Conservation (phyloP, 2,329 filamentous ascomycete genomes). For the Trematosphaeria pertusa region DNA sequence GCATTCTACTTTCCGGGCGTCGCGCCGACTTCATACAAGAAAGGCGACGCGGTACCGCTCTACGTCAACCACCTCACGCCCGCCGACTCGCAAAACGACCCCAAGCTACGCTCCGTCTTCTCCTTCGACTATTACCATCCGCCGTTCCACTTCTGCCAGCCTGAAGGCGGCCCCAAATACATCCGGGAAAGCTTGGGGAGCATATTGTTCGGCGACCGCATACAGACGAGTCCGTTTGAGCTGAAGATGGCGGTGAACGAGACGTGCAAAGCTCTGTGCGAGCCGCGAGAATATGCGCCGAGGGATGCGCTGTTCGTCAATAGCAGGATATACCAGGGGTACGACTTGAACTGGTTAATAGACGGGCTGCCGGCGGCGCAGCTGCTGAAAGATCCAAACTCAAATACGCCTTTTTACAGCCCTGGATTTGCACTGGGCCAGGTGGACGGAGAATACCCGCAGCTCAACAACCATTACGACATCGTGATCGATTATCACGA, state of each 20-base stretch:
- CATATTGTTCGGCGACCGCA: conserved; percentile 96
- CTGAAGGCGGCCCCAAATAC: conserved; percentile 76
- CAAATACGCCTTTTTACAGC: conserved; percentile 82
- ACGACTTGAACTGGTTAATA: conserved; percentile 94
- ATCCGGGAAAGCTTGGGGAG: conserved; percentile 91
- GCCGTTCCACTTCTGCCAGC: conserved; percentile 86
- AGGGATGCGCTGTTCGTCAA: conserved; percentile 81
- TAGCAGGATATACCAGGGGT: conserved; percentile 79
- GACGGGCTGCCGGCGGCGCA: conserved; percentile 94
- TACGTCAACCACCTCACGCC: conserved; percentile 94
- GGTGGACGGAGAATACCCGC: conserved; percentile 60
- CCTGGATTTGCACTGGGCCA: conserved; percentile 85
- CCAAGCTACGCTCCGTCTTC: conserved; percentile 87
- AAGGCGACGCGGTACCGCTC: conserved; percentile 80
- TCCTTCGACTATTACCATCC: conserved; percentile 96
- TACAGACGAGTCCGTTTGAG: conserved; percentile 94
- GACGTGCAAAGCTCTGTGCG: conserved; percentile 82
- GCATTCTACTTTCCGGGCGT: conserved; percentile 97
- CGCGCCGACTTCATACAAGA: conserved; percentile 89
- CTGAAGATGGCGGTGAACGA: conserved; percentile 87
- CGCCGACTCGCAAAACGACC: conserved; percentile 76
- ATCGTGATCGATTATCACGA: conserved; percentile 93
- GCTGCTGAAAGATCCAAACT: conserved; percentile 76
- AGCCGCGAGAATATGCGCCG: conserved; percentile 68
- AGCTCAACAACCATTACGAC: conserved; percentile 94